Evolutionary conservation across 441 rosid genomes (phyloP).

Genomic region (Mallotus repandus): DNA sequence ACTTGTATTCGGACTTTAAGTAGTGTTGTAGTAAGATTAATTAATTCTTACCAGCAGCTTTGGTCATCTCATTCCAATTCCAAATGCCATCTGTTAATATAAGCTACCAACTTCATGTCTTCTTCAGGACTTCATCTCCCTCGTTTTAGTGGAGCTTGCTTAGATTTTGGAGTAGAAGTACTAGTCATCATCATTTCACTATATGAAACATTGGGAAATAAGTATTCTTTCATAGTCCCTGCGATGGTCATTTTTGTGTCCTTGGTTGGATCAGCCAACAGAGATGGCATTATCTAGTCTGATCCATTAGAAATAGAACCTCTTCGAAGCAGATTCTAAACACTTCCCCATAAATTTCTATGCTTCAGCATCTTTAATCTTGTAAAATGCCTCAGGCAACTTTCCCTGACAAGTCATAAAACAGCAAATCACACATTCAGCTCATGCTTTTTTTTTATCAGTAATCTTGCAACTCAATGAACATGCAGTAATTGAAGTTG

Average conservation of each 20-base stretch:
- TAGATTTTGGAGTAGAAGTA: too few relatives aligned
- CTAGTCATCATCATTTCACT: too few relatives aligned
- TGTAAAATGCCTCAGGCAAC: constrained; percentile 73
- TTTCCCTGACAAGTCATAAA: constrained; percentile 53
- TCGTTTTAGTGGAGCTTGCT: neutral
- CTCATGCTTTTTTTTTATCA: neutral
- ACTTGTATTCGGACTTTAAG: too few relatives aligned
- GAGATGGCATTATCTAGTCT: constrained; percentile 31
- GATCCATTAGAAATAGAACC: constrained; percentile 39
- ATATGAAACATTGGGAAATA: too few relatives aligned
- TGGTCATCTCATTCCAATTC: constrained; percentile 22
- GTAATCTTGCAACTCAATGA: neutral
- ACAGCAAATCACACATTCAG: neutral
- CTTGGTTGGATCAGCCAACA: constrained; percentile 42
- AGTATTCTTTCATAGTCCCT: constrained; percentile 59
- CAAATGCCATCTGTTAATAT: constrained; percentile 16
- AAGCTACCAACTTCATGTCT: constrained; percentile 10
- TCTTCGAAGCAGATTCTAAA: constrained; percentile 56
- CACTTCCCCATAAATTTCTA: constrained; percentile 73
- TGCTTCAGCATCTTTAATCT: constrained; percentile 62
- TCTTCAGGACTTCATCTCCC: constrained; percentile 17
- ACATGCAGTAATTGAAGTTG: neutral
- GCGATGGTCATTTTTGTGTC: constrained; percentile 73
- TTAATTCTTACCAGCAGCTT: constrained; percentile 17
- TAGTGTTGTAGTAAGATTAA: constrained; percentile 13